Base-by-base conservation (phyloP, 129 eudicot species). In the Ambrosia trifida region DNA sequence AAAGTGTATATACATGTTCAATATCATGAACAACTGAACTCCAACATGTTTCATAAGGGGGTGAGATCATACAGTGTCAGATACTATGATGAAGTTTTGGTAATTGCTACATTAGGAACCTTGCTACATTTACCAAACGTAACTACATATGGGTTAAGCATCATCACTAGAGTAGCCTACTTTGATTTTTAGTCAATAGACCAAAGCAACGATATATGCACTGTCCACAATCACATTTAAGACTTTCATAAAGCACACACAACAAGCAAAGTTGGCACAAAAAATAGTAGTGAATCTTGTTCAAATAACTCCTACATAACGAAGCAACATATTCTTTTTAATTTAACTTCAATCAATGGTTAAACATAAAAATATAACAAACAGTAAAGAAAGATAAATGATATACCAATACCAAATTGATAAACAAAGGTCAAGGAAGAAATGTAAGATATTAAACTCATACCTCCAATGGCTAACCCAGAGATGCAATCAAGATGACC, bases 391-490 rank as follows among this genome's bases (percentile, higher is more conserved):
- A 70, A n/a, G 46, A 43, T 28, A 33, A 46, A 68, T 5, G 18
- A 68, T 41, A 44, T 67, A 7, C 40, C 66, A 32, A 20, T 45
- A 68, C 32, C 11, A 14, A 24, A 24, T 43, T 45, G 13, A 62
- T 47, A 60, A 20, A 53, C 59, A 41, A 14, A 41, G 65, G 43
- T 40, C 54, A 35, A 47, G 62, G 43, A 74, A 36, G 38, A 74
- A 20, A 62, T 36, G 30, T 62, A 14, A 32, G 14, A 14, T 31
- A 4, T n/a, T 35, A 8, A 54, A 50, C 20, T 30, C 67, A 69
- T 84, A 91, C 96, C 96, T 81, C 96, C 98, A 78, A 85, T 68
- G 51, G 95, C 83, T 79, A 92, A 77, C 24, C 95, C 88, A 35
- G 96, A 81, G 53, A 92, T 76, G 72, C 85, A 84, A 75, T 89